Conservation (phyloP, 2,329 filamentous ascomycete genomes). For the Aspergillus sojae region DNA sequence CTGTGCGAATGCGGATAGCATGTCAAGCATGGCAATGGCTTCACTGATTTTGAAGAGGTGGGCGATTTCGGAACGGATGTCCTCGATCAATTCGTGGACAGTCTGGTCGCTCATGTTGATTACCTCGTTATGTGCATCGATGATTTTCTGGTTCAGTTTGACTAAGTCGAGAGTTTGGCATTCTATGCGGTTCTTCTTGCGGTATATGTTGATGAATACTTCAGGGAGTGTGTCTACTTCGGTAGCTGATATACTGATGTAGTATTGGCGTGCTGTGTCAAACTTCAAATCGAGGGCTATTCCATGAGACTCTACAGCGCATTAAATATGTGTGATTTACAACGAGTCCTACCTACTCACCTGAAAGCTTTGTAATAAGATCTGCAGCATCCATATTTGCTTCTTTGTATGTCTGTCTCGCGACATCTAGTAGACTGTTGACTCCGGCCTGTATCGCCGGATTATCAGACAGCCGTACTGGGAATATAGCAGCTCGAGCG, state of each 20-base stretch:
- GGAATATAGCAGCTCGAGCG: not conserved
- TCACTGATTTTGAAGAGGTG: slow-evolving; percentile 83
- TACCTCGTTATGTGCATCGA: slow-evolving; percentile 80
- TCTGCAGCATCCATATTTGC: slow-evolving; percentile 75
- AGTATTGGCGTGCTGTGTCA: slow-evolving; percentile 78
- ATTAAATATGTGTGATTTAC: slow-evolving; percentile 22
- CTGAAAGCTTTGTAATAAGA: slow-evolving; percentile 68
- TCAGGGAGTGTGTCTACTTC: slow-evolving; percentile 68
- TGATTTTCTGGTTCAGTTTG: slow-evolving; percentile 77
- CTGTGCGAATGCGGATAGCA: slow-evolving; percentile 77
- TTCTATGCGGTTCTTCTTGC: slow-evolving; percentile 75
- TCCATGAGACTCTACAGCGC: slow-evolving; percentile 55
- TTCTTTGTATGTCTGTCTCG: slow-evolving; percentile 87
- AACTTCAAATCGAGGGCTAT: slow-evolving; percentile 71
- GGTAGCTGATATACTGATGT: slow-evolving; percentile 64
- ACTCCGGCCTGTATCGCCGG: slow-evolving; percentile 64
- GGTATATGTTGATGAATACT: slow-evolving; percentile 75
- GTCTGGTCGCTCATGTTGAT: slow-evolving; percentile 78
- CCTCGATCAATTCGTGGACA: slow-evolving; percentile 69
- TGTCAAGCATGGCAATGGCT: slow-evolving; percentile 82
- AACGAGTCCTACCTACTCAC: slow-evolving; percentile 44
- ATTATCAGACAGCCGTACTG: not conserved
- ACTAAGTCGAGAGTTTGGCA: slow-evolving; percentile 85
- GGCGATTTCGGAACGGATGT: slow-evolving; percentile 72
- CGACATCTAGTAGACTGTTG: slow-evolving; percentile 84